Evolutionary conservation across 352 stramenopile species (phyloP), one percentile per base, ranked within the genome.

Genomic region (Phytophthora parvispora): DNA sequence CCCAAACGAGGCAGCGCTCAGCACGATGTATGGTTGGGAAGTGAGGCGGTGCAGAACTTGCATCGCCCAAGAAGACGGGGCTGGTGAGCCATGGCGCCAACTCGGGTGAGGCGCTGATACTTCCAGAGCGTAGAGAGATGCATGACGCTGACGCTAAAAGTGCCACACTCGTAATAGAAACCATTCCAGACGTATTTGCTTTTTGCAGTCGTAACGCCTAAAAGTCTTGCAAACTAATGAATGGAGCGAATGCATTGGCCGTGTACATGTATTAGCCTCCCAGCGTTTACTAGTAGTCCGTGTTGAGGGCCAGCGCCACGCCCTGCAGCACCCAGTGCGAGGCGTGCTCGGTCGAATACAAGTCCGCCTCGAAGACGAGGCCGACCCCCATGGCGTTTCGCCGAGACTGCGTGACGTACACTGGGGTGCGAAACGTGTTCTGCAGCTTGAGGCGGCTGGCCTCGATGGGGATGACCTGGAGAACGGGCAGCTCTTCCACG

Each of bases 391-490:
- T 99, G 36, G 97, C 96, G 57, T 99, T 99, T 12, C 92, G 84
- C 16, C 97, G 83, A 24, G 83, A 91, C 77, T 99, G 96, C 15
- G 96, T 99, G 25, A 99, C 96, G 74, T 99, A 99, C 52, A 99
- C 96, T 10, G 97, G 97, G 22, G 96, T 98, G 20, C 86, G 92
- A 78, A 99, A 99, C 1, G 94, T 98, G 68, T 98, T 97, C 45
- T 98, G 91, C 24, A 98, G 77, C 78, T 99, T 99, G 60, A 99
- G 83, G 27, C 97, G 97, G 51, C 87, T 96, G 22, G 92, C 93
- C 75, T 99, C 97, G 68, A 99, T 98, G 13, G 96, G 97, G 60
- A 99, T 98, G 15, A 99, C 92, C 59, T 98, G 91, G 38, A 99
- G 75, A 54, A 99, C 96, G 4, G 97, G 97, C 6, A 99, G 84